Conservation (phyloP, 1,139 yeast genomes). For the Spathaspora sp. region DNA sequence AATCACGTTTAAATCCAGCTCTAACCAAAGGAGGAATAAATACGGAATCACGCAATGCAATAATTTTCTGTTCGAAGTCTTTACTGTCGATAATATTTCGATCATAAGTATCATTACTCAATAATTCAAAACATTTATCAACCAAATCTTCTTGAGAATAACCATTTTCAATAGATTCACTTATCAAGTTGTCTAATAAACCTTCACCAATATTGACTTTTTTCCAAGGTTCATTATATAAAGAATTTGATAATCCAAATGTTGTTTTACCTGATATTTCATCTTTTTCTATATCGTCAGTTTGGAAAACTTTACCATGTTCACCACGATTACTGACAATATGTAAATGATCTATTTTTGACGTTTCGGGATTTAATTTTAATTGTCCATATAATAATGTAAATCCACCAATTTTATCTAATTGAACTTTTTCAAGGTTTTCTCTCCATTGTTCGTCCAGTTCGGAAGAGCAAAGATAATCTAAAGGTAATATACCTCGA, state of each 20-base stretch:
- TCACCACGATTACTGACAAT: conserved; percentile 55
- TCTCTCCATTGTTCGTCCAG: conserved; percentile 50
- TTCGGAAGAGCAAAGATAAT: conserved; percentile 45
- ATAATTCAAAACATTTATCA: conserved; percentile 50
- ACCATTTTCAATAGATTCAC: conserved; percentile 20
- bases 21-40: conserved; percentile 66
- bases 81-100: conserved; percentile 17
- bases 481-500: conserved; percentile 69
- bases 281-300: conserved; percentile 9
- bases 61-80: conserved; percentile 31
- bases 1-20: conserved; percentile 12
- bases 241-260: conserved; percentile 65
- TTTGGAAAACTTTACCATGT: conserved; percentile 31
- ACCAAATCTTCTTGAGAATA: conserved; percentile 44
- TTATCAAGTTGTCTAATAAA: conserved; percentile 40
- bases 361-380: conserved; percentile 19
- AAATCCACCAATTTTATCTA: conserved; percentile 76
- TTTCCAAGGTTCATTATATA: conserved; percentile 67
- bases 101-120: conserved; percentile 49
- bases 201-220: conserved; percentile 59
- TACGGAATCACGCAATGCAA: conserved; percentile 57
- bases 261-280: conserved; percentile 23
- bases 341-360: conserved; percentile 36
- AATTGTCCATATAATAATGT: conserved; percentile 72
- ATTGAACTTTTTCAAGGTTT: conserved; percentile 28